A percentile compares a stretch with the other conserved stretches of the same genome.
Conservation (phyloP, 306 rosid genomes). For the Hippophae gyantsensis region DNA sequence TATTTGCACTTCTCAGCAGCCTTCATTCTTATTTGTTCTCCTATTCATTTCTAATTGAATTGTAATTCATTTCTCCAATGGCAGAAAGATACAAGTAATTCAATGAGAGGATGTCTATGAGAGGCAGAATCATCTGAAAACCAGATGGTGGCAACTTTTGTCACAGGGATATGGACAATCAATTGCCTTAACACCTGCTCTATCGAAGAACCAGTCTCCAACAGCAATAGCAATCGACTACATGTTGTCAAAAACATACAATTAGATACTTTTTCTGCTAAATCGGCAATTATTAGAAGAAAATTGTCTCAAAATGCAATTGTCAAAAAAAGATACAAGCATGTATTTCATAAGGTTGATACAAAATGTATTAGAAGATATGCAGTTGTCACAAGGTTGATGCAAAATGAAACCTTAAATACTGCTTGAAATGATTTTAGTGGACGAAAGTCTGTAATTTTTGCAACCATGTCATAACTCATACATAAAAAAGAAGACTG, state of each 20-base stretch:
- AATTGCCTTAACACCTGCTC: slow-evolving; percentile 52
- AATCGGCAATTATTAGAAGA: too few species aligned
- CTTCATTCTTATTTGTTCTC: slow-evolving; percentile 21
- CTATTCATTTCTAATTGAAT: slow-evolving; percentile 25
- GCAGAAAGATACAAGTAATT: slow-evolving; percentile 3
- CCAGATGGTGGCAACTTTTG: slow-evolving; percentile 71
- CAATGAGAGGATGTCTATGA: slow-evolving; percentile 2
- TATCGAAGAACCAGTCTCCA: slow-evolving; percentile 86
- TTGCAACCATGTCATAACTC: too few species aligned
- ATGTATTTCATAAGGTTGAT: too few species aligned
- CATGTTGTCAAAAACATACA: slow-evolving; percentile 13
- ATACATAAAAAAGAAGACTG: too few species aligned
- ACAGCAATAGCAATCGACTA: slow-evolving; percentile 83
- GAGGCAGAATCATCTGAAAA: slow-evolving; percentile 37
- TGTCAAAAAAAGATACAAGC: too few species aligned
- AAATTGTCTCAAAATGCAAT: too few species aligned
- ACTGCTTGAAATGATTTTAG: neutral
- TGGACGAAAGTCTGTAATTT: neutral
- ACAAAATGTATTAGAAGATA: too few species aligned
- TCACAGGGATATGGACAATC: slow-evolving; percentile 95
- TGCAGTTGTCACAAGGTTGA: too few species aligned
- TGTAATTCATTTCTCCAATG: slow-evolving; percentile 8
- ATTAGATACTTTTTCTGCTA: slow-evolving; percentile 7
- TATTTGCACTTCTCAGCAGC: slow-evolving; percentile 26
- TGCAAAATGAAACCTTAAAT: neutral